Evolutionary conservation across 495 filamentous ascomycete species (phyloP).

Genomic region (Oidiodendron maius): DNA sequence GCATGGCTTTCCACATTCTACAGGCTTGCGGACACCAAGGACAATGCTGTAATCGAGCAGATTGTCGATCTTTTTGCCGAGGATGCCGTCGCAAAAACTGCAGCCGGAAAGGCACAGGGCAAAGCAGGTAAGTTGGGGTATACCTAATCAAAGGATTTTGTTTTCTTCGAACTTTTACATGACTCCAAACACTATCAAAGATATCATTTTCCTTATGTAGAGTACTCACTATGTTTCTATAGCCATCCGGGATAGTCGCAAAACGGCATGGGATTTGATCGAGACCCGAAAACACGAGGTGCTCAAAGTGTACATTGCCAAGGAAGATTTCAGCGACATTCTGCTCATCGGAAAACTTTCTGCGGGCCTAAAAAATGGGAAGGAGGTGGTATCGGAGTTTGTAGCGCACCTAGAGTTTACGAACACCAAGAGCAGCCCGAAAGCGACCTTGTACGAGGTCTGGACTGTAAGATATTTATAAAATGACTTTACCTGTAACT

Average conservation of each 20-base stretch:
- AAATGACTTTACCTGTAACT: no score
- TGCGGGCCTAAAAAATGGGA: not conserved
- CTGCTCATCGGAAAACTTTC: not conserved
- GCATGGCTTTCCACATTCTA: not conserved
- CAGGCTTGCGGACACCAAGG: not conserved
- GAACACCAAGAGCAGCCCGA: not conserved
- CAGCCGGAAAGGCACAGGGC: not conserved
- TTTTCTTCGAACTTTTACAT: no score
- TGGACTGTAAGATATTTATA: not conserved
- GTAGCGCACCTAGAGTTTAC: not conserved
- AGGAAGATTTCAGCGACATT: not conserved
- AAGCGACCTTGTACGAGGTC: not conserved
- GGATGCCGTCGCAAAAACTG: not conserved
- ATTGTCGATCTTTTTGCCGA: not conserved
- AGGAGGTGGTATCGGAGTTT: not conserved
- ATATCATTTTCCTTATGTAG: not conserved
- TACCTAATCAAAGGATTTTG: no score
- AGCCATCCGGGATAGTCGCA: not conserved
- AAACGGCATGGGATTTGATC: not conserved
- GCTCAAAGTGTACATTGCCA: not conserved
- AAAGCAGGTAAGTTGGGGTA: not conserved
- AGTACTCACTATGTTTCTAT: not conserved
- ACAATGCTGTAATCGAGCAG: not conserved
- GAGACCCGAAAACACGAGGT: not conserved
- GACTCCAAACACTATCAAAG: no score